These are phyloP conservation scores for Earliella scabrosa DNA, from an alignment of 1,284 basidiomycete species.

Conservation along the genomic window DNA sequence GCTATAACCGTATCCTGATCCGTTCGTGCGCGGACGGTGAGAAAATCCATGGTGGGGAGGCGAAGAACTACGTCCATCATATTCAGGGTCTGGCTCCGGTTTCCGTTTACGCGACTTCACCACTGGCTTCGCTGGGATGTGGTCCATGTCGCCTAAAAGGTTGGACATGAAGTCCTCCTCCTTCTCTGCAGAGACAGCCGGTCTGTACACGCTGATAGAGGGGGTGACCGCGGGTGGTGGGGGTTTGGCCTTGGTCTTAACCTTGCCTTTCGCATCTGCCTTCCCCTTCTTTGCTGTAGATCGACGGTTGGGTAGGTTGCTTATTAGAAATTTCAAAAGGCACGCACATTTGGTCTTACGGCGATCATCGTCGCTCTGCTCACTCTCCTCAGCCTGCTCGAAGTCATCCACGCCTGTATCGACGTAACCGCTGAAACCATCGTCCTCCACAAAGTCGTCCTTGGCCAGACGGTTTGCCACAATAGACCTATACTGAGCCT, in stretches of 20 bases:
- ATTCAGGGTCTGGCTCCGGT: conserved; percentile 60
- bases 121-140: conserved; percentile 40
- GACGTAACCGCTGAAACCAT: conserved; percentile 90
- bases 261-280: conserved; percentile 43
- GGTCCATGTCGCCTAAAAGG: conserved; percentile 73
- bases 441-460: conserved; percentile 97
- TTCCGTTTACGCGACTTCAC: conserved; percentile 72
- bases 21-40: conserved; percentile 12
- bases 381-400: conserved; percentile 57
- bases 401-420: conserved; percentile 98
- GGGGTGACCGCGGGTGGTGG: conserved; percentile 57
- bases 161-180: conserved; percentile 88
- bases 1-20: conserved; percentile 24
- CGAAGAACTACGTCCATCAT: conserved; percentile 31
- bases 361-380: conserved; percentile 40
- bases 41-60: conserved; percentile 29
- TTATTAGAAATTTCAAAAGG: neutral
- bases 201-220: conserved; percentile 78
- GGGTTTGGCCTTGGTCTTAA: conserved; percentile 46
- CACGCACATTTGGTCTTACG: conserved; percentile 43
- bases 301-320: neutral
- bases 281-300: conserved; percentile 46
- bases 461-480: conserved; percentile 85
- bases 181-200: conserved; percentile 72
- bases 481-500: conserved; percentile 89